These are phyloP conservation scores for Coprinellus aureogranulatus DNA, from an alignment of 768 basidiomycete species.

Conservation along the genomic window DNA sequence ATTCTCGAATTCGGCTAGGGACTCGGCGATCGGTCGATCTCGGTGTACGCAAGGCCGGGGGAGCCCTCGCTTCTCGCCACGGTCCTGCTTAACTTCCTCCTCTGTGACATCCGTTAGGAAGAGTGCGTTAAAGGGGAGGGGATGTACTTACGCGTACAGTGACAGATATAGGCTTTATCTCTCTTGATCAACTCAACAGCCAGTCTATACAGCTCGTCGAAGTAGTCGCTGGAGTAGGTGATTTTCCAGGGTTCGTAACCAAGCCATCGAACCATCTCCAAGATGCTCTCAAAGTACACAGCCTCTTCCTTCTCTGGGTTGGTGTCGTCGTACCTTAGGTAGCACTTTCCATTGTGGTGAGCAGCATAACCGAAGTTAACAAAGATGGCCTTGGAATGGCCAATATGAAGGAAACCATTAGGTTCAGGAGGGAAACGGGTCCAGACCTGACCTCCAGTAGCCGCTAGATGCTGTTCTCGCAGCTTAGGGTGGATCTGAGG, in stretches of 20 bases:
- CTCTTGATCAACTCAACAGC: constrained; percentile 86
- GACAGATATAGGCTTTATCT: constrained; percentile 93
- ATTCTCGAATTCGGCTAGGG: constrained; percentile 79
- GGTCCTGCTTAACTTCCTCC: constrained; percentile 86
- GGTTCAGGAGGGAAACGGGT: constrained; percentile 99
- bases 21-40: constrained; percentile 80
- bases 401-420: constrained; percentile 93
- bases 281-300: constrained; percentile 91
- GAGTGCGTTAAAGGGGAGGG: background rate
- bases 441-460: constrained; percentile 80
- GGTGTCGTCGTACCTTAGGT: constrained; percentile 96
- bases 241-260: constrained; percentile 99
- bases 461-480: constrained; percentile 75
- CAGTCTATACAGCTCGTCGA: constrained; percentile 79
- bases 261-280: constrained; percentile 94
- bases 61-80: constrained; percentile 81
- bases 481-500: constrained; percentile 78
- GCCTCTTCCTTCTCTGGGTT: constrained; percentile 98
- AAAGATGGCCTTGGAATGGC: constrained; percentile 98
- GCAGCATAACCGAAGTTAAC: constrained; percentile 99
- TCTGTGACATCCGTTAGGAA: constrained; percentile 43
- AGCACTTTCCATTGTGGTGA: constrained; percentile 87
- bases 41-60: constrained; percentile 88
- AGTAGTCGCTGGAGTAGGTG: constrained; percentile 98
- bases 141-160: constrained; percentile 79